These are phyloP conservation scores for Xylogone sp. DNA, from an alignment of 2,329 filamentous ascomycete genomes.

Conservation along the genomic window DNA sequence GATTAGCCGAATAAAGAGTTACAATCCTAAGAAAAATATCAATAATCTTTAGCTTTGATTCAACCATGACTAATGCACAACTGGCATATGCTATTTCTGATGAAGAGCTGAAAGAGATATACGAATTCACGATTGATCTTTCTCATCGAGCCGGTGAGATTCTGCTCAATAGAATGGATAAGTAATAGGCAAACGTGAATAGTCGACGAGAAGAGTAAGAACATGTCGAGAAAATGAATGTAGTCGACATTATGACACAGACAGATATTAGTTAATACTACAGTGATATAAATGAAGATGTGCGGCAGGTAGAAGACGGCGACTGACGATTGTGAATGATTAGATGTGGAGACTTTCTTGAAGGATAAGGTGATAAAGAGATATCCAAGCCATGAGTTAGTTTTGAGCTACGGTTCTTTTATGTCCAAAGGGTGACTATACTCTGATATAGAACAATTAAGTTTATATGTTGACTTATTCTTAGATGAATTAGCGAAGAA, in stretches of 20 bases:
- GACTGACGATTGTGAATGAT: slow-evolving; percentile 5
- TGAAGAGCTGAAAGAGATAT: slow-evolving; percentile 64
- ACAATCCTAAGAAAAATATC: too few species aligned
- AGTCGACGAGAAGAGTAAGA: slow-evolving; percentile 15
- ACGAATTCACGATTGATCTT: slow-evolving; percentile 66
- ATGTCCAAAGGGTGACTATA: too few species aligned
- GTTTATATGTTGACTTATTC: too few species aligned
- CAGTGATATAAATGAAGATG: neutral
- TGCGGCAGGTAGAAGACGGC: too few species aligned
- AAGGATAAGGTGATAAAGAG: slow-evolving; percentile 51
- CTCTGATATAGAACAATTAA: too few species aligned
- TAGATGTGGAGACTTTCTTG: slow-evolving; percentile 71
- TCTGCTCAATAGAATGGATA: slow-evolving; percentile 60
- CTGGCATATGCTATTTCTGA: too few species aligned
- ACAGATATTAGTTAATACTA: slow-evolving; percentile 60
- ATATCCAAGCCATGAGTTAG: slow-evolving; percentile 65
- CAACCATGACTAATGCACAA: too few species aligned
- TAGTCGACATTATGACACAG: slow-evolving; percentile 75
- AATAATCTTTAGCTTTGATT: too few species aligned
- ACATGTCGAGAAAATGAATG: slow-evolving; percentile 64
- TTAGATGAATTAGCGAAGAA: slow-evolving; percentile 73
- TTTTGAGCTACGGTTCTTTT: too few species aligned
- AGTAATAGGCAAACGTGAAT: slow-evolving; percentile 42
- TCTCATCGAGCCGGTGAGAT: slow-evolving; percentile 67
- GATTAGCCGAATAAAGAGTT: too few species aligned